phyloP scores from a whole-genome alignment of 2,329 filamentous ascomycete genomes.

The Elsinoe fawcettii region DNA sequence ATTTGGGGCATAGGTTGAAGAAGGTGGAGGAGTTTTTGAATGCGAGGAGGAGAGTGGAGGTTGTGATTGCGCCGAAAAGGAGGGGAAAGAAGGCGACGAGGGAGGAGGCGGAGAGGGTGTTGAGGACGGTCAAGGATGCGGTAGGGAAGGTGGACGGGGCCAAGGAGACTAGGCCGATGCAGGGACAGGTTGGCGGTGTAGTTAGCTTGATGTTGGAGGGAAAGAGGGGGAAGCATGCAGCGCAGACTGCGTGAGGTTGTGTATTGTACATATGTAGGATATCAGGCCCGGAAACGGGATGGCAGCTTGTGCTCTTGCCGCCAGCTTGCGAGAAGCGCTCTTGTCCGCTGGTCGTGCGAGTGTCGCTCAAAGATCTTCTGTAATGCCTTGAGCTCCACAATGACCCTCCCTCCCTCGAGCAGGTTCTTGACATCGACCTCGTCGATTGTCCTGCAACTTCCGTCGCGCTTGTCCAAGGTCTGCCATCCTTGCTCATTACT shows the following conservation, averaged over 20 bases:
- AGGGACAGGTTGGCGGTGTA: constrained; percentile 40
- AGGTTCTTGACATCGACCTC: constrained; percentile 96
- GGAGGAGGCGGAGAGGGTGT: constrained; percentile 54
- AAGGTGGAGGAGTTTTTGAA: constrained; percentile 60
- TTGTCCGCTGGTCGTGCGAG: constrained; percentile 48
- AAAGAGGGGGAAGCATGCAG: constrained; percentile 8
- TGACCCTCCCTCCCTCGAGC: constrained; percentile 71
- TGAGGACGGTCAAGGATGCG: constrained; percentile 44
- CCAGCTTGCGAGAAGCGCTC: constrained; percentile 5
- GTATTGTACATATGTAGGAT: not conserved
- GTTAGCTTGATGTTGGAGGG: constrained; percentile 42
- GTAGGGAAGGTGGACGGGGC: constrained; percentile 37
- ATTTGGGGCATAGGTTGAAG: constrained; percentile 63
- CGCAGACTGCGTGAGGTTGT: not conserved
- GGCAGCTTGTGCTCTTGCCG: constrained; percentile 1
- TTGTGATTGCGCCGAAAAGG: constrained; percentile 62
- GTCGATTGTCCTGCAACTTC: constrained; percentile 59
- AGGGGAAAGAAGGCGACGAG: constrained; percentile 51
- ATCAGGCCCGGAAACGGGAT: constrained; percentile 2
- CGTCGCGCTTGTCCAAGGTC: constrained; percentile 52
- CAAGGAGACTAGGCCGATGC: constrained; percentile 39
- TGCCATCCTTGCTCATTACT: not conserved
- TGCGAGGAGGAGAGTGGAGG: constrained; percentile 68
- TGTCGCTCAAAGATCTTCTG: constrained; percentile 65
- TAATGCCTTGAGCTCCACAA: constrained; percentile 78